phyloP scores from a whole-genome alignment of 2,329 filamentous ascomycete species.

The Aspergillus uvarum region DNA sequence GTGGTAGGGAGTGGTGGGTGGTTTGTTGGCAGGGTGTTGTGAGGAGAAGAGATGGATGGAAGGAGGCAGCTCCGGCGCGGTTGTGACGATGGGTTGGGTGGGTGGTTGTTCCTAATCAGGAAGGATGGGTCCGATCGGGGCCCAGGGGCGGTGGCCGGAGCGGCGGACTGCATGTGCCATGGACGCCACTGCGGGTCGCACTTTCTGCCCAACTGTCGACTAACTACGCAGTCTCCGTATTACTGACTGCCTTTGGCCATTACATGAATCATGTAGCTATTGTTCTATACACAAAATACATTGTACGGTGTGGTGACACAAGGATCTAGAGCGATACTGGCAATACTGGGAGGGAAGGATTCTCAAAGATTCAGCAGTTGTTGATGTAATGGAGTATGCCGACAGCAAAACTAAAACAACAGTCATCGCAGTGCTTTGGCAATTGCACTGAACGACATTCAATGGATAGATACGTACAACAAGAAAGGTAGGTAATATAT shows the following conservation, averaged over 20 bases:
- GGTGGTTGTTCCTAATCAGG: background rate
- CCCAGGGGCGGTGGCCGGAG: background rate
- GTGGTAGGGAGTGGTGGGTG: background rate
- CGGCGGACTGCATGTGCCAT: background rate
- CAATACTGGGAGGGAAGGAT: too few species aligned
- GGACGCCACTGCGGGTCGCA: background rate
- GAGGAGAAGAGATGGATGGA: background rate
- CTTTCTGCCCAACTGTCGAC: background rate
- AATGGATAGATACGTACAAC: conserved; percentile 25
- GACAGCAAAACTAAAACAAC: background rate
- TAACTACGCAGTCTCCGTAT: too few species aligned
- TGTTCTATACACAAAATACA: too few species aligned
- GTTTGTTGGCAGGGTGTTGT: background rate
- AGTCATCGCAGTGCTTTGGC: background rate
- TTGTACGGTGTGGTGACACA: too few species aligned
- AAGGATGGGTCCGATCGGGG: background rate
- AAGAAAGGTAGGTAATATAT: conserved; percentile 14
- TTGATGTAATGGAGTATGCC: background rate
- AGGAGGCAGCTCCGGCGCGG: background rate
- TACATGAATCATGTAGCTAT: too few species aligned
- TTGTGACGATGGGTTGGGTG: background rate
- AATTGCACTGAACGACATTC: conserved; percentile 9
- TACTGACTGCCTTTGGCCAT: too few species aligned
- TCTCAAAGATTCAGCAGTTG: background rate
- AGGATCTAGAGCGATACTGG: too few species aligned